Percentiles rank a stretch among this genome's conserved stretches.
phyloP scores from a whole-genome alignment of 495 filamentous ascomycete genomes.

The Penicillium coprophilum region DNA sequence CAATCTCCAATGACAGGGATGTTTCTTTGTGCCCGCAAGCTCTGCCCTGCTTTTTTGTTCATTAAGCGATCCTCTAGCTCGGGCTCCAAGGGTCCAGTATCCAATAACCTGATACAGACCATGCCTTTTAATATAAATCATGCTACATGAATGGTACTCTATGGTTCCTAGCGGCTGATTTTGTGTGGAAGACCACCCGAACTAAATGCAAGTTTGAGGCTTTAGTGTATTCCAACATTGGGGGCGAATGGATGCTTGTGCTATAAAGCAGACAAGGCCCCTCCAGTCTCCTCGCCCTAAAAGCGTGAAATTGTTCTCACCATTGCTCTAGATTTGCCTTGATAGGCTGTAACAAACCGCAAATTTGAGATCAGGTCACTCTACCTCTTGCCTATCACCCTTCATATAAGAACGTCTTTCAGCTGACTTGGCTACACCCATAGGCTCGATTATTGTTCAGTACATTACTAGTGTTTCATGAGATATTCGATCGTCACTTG shows the following conservation, averaged over 20 bases:
- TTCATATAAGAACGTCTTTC: background rate
- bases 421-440: background rate
- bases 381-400: background rate
- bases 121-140: background rate
- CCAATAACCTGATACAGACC: background rate
- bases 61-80: background rate
- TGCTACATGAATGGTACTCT: constrained; percentile 4
- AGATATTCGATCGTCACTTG: background rate
- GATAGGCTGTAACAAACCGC: background rate
- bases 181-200: background rate
- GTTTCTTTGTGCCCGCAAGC: background rate
- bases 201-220: background rate
- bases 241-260: background rate
- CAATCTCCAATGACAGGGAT: constrained; percentile 9
- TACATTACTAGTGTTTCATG: background rate
- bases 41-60: constrained; percentile 4
- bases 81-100: background rate
- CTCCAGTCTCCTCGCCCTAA: background rate
- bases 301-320: background rate
- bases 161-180: background rate
- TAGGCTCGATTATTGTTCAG: background rate
- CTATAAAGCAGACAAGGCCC: constrained; percentile 2
- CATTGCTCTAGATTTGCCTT: background rate
- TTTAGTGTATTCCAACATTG: background rate
- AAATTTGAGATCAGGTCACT: background rate